Base-by-base conservation (phyloP, 768 basidiomycete genomes). In the Tylopilus sp. region DNA sequence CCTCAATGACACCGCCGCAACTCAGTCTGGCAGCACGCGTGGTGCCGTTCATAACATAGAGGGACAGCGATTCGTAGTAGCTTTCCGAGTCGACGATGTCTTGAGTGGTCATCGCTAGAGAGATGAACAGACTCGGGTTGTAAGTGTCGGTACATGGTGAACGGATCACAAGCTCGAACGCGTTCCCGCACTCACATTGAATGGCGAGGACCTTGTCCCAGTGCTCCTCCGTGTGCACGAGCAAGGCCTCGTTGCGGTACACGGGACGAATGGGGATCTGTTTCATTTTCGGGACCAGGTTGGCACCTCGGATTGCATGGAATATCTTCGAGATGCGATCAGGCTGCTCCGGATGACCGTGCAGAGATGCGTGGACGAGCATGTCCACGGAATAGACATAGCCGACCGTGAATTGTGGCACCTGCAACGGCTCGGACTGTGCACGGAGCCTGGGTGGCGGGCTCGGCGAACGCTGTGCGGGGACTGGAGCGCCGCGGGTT, bases 1-100 rank as follows among this genome's bases (percentile, higher is more conserved):
- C 89, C 69, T 97, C 93, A 56, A 98, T 86, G 45, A 95, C 95
- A 10, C 96, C 95, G 2, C 97, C 97, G 62, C 92, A 94, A 58
- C 94, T 96, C 30, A 98, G 72, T 28, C 85, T 79, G 4, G 97
- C 94, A 25, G 91, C 85, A 40, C 82, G 79, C 0, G 95, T 89
- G 3, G 97, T 97, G 29, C 84, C 82, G 38, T 81, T 79, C 75
- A 88, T 87, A 42, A 98, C 87, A 72, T 98, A 99, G 28, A 99
- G 84, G 31, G 95, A 98, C 22, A 96, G 76, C 21, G 87, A 84
- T 48, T 95, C 91, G 71, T 98, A 99, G 68, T 89, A 95, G 11
- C 78, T 77, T 57, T 84, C 84, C 3, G 89, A 87, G 61, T 87
- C 83, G 34, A 78, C 74, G 44, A 92, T 85, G 51, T 89, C 81